Conservation (phyloP, 164 flowering plant genomes). For the Piper betle region DNA sequence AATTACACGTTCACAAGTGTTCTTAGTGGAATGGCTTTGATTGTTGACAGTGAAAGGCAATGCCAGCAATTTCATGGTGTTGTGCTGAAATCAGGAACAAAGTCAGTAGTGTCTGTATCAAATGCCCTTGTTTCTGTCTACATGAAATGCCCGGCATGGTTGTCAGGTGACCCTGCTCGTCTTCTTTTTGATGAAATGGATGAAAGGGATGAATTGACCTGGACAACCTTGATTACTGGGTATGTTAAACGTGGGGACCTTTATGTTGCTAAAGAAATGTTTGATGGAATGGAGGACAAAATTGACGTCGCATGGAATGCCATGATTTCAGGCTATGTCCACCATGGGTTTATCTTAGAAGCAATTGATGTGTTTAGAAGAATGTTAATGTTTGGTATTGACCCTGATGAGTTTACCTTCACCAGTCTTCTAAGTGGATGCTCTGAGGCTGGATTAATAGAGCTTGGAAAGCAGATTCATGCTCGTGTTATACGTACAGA, state of each 20-base stretch:
- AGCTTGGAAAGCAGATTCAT: slow-evolving; percentile 35
- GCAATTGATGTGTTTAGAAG: slow-evolving; percentile 31
- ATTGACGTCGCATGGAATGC: slow-evolving; percentile 46
- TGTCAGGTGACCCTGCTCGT: slow-evolving; percentile 29
- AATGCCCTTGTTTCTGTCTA: slow-evolving; percentile 60
- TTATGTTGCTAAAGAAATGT: slow-evolving; percentile 23
- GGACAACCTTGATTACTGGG: slow-evolving; percentile 75
- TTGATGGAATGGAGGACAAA: slow-evolving; percentile 30
- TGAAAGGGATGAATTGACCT: slow-evolving; percentile 47
- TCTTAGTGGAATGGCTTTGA: slow-evolving; percentile 29
- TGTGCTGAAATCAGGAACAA: slow-evolving; percentile 45
- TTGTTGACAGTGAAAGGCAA: slow-evolving; percentile 27
- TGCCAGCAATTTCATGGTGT: slow-evolving; percentile 48
- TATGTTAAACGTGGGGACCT: slow-evolving; percentile 45
- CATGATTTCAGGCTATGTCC: slow-evolving; percentile 50
- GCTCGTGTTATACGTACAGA: slow-evolving; percentile 30
- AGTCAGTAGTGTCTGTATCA: slow-evolving; percentile 28
- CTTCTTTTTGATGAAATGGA: slow-evolving; percentile 55
- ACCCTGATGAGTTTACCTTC: slow-evolving; percentile 38
- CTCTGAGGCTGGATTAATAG: slow-evolving; percentile 26
- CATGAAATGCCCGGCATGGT: slow-evolving; percentile 37
- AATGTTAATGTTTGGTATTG: slow-evolving; percentile 24
- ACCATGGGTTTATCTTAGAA: slow-evolving; percentile 23
- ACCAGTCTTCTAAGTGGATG: slow-evolving; percentile 41
- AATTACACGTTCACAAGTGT: slow-evolving; percentile 39